phyloP scores from a whole-genome alignment of 139 green algal species.

The Volvox africanus region DNA sequence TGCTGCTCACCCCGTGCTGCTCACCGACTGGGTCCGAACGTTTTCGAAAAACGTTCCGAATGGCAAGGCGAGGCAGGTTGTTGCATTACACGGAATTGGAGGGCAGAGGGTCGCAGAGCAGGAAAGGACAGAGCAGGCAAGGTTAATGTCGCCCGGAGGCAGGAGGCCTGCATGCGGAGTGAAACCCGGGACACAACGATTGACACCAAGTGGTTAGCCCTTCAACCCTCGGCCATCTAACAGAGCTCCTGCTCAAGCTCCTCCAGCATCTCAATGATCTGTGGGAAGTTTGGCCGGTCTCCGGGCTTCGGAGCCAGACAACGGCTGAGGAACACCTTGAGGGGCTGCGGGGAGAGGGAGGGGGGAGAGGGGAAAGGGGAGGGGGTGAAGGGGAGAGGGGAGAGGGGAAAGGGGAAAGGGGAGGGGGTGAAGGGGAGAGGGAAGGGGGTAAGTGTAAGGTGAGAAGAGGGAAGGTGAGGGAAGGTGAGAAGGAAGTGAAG shows the following conservation, averaged over 20 bases:
- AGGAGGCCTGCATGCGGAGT: not conserved
- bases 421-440: not conserved
- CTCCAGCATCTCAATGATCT: conserved; percentile 48
- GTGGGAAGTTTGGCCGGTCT: conserved; percentile 48
- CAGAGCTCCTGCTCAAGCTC: conserved; percentile 59
- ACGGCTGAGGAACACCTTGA: conserved; percentile 42
- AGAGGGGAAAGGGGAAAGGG: too few species aligned
- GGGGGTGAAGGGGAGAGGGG: too few species aligned
- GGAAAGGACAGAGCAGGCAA: too few species aligned
- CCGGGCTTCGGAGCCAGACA: conserved; percentile 38
- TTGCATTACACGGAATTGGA: too few species aligned
- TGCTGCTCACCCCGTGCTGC: not conserved
- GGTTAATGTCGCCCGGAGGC: not conserved
- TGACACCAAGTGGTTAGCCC: not conserved
- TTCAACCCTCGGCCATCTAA: not conserved
- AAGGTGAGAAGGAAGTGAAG: not conserved
- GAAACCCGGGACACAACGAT: not conserved
- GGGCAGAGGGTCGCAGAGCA: too few species aligned
- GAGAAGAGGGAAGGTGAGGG: not conserved
- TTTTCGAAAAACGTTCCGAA: too few species aligned
- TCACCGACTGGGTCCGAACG: not conserved
- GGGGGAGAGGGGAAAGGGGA: too few species aligned
- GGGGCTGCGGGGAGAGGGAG: not conserved
- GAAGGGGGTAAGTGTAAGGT: not conserved
- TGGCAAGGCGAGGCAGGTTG: too few species aligned